Evolutionary conservation across 805 yeast species (phyloP), one percentile per base, ranked within the genome.

Genomic region (Teunomyces gatunensis): DNA sequence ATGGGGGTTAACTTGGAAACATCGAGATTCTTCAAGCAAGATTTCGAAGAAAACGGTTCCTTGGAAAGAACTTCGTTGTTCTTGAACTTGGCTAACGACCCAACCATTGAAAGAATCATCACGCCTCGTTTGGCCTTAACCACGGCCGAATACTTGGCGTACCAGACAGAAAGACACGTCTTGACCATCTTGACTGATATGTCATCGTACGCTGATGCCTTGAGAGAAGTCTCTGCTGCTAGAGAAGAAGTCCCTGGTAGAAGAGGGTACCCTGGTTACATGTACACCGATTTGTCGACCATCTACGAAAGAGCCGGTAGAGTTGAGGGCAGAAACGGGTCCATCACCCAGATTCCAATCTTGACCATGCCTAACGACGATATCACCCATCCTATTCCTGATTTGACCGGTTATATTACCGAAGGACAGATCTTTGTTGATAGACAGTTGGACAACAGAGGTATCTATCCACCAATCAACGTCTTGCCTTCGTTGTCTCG

Each of bases 241-340:
- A 90, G 99, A 80, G 99, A 94, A 75, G 99, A 95, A 77, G 99
- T 94, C 41, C 99, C 99, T 67, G 99, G 99, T 80, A 90, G 99
- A 83, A 90, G 99, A 85, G 99, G 99, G 80, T 94, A 94, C 74
- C 99, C 99, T 55, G 99, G 99, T 87, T 94, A 94, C 73, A 94
- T 94, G 99, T 94, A 94, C 77, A 94, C 99, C 42, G 99, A 94
- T 85, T 89, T 94, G 79, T 89, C 98, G 44, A 94, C 98, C 45
- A 90, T 94, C 64, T 94, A 94, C 72, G 99, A 94, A 78, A 89
- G 99, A 79, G 99, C 99, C 40, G 99, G 99, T 70, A 88, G 99
- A 79, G 98, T 94, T 54, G 99, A 94, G 76, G 99, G 99, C 57
- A 87, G 99, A 77, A 94, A 94, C 65, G 99, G 99, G 69, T 94